phyloP scores from a whole-genome alignment of 371 early-diverging fungal genomes.

The Basidiobolus meristosporus region DNA sequence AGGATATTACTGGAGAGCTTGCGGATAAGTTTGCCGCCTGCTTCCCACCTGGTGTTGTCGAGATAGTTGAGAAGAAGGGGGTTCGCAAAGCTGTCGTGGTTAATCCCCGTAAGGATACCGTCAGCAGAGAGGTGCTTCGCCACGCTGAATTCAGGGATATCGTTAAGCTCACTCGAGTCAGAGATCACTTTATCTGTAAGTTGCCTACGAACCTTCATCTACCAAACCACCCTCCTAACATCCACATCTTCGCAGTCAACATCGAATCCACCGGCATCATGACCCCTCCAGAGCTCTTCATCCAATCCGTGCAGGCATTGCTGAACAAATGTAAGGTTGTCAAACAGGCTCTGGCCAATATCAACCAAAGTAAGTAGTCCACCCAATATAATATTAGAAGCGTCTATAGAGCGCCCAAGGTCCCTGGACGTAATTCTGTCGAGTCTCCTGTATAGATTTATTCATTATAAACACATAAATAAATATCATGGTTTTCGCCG shows the following conservation, averaged over 20 bases:
- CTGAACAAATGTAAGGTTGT: constrained; percentile 55
- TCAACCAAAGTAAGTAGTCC: neutral
- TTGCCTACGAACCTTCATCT: constrained; percentile 4
- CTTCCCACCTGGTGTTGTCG: constrained; percentile 85
- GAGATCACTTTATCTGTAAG: constrained; percentile 95
- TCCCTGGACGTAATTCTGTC: no score
- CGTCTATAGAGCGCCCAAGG: no score
- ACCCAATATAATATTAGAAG: no score
- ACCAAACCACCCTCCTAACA: no score
- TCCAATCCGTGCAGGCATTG: constrained; percentile 54
- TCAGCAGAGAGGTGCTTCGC: constrained; percentile 89
- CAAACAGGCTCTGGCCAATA: constrained; percentile 7
- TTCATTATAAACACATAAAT: no score
- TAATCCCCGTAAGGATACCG: constrained; percentile 88
- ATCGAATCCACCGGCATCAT: constrained; percentile 79
- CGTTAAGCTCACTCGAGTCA: constrained; percentile 75
- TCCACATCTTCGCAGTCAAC: constrained; percentile 27
- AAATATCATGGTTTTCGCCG: no score
- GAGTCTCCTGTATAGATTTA: no score
- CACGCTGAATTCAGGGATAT: constrained; percentile 84
- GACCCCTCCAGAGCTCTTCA: constrained; percentile 57
- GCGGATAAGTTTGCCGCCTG: constrained; percentile 78
- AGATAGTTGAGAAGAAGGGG: constrained; percentile 31
- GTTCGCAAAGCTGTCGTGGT: constrained; percentile 62
- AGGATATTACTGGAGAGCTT: constrained; percentile 72